Evolutionary conservation across 106 monocot genomes (phyloP).

Genomic region (Dendrobium catenatum): DNA sequence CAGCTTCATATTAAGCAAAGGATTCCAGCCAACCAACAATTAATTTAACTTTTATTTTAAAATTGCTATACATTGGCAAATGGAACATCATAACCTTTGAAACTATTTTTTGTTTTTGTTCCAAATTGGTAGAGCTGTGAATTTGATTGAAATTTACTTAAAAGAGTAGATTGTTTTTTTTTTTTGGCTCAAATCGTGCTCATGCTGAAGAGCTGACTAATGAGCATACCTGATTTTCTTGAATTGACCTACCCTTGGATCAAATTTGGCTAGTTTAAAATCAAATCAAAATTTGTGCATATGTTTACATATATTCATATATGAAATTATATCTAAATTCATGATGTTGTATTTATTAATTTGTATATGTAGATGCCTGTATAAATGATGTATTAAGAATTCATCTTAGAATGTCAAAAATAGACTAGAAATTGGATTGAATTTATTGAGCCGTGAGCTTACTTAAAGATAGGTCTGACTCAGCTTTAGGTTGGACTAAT

Average conservation of each 20-base stretch:
- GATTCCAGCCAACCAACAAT: too few relatives aligned
- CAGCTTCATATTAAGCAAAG: too few relatives aligned
- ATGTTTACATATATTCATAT: neutral
- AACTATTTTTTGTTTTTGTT: neutral
- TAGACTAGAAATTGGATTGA: neutral
- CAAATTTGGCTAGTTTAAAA: neutral
- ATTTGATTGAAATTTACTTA: neutral
- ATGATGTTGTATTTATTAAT: neutral
- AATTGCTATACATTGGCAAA: neutral
- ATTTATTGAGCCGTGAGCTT: neutral
- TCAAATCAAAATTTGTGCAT: constrained; percentile 1
- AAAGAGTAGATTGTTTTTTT: neutral
- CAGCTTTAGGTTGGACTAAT: neutral
- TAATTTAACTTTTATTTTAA: neutral
- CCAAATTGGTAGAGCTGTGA: neutral
- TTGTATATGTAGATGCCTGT: neutral
- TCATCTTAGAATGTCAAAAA: neutral
- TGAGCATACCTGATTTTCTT: neutral
- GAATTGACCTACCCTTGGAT: neutral
- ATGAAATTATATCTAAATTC: neutral
- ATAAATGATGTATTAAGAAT: neutral
- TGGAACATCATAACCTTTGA: neutral
- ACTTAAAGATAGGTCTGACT: neutral
- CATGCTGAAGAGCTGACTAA: neutral
- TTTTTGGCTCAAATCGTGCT: neutral